Conservation (phyloP, 345 rosid genomes). For the Eucalyptus globulus region DNA sequence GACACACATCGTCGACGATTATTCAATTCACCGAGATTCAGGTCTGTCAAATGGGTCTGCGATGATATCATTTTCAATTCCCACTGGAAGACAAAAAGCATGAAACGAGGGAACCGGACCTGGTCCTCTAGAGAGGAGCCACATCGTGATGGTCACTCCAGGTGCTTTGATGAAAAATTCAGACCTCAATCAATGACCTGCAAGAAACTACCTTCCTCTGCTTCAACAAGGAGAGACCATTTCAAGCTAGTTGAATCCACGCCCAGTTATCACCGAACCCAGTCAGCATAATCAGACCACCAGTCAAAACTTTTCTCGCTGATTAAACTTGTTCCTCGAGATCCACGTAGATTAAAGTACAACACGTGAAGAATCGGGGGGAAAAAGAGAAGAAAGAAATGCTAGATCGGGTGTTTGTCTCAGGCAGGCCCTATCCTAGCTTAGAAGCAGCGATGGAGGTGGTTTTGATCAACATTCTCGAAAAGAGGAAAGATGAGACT, state of each 20-base stretch:
- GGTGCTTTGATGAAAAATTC: not conserved
- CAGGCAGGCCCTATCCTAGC: not conserved
- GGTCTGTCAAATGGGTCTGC: not conserved
- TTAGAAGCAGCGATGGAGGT: not conserved
- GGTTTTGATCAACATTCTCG: not conserved
- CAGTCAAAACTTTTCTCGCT: not conserved
- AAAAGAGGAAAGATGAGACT: not conserved
- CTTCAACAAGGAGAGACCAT: not conserved
- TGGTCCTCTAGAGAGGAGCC: not conserved
- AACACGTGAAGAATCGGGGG: not conserved
- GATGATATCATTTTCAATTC: not conserved
- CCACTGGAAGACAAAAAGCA: not conserved
- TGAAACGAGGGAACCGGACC: not conserved
- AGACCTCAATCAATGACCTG: not conserved
- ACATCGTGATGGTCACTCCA: not conserved
- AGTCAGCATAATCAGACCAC: not conserved
- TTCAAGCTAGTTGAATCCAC: not conserved
- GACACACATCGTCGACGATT: not conserved
- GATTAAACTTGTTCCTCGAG: not conserved
- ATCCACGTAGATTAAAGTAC: not conserved
- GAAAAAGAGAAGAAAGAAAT: not conserved
- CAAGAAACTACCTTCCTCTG: not conserved
- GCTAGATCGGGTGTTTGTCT: not conserved
- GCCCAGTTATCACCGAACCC: not conserved
- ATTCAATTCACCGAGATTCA: not conserved